Base-by-base conservation (phyloP, 169 alveolate genomes). In the Plasmodium gaboni region DNA sequence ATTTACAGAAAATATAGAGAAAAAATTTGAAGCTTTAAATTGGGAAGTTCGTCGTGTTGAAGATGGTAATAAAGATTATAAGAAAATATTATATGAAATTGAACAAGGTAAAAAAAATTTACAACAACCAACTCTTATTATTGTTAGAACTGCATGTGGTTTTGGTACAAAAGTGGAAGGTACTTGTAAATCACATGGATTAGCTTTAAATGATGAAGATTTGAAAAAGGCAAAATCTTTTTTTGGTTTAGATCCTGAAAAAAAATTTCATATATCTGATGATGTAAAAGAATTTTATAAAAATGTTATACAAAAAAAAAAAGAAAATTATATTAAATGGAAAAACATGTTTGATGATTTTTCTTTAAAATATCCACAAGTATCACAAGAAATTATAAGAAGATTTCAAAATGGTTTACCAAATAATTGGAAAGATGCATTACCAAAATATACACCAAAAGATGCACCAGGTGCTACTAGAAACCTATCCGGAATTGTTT, bases 141-240 rank as follows among this genome's bases (percentile, higher is more conserved):
- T 91, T 53, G 94, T 93, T 46, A 68, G 88, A n/a, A 94, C 97
- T 19, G 74, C 94, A 50, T 93, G 93, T 86, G 97, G 96, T 17
- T 93, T 61, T 67, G 95, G 95, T 46, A 85, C 95, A n/a, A 91
- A 73, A 87, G 87, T 88, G 5, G 94, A 87, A 46, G 97, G 95
- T 50, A 95, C 94, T n/a, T 91, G 90, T 73, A 94, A 95, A 28
- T 95, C 94, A 51, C 97, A 95, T 73, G 97, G 97, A 2, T 93
- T 95, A 22, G 96, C 97, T 59, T 76, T 95, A 61, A 90, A 94
- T 10, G 93, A 91, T 28, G 97, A 95, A 73, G 97, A 95, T 87
- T 73, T 94, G 10, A 89, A 80, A 73, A 87, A 73, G 24, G 90
- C 94, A 1, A 88, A 91, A 74, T 42, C 6, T 74, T 50, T 89